Evolutionary conservation across 306 rosid species (phyloP), one percentile per base, ranked within the genome.

Genomic region (Cucurbita maxima): DNA sequence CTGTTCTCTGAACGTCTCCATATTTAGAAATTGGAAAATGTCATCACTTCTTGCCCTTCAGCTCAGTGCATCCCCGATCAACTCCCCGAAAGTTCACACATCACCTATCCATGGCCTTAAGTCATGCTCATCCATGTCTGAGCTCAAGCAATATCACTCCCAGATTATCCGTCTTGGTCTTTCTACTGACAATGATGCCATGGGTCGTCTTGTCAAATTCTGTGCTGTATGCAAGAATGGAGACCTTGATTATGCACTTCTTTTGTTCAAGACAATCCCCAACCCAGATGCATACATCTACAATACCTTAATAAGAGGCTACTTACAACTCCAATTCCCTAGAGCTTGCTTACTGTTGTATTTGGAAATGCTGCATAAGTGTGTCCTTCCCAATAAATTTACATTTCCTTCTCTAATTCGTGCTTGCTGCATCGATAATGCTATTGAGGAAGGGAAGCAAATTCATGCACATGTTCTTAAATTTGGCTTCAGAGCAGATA

Each of bases 381-480:
- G 64, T 64, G 78, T 83, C 58, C 1, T 58, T 12, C 93, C 91
- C 60, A 90, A 90, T 62, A 10, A 43, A 7, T 86, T 70, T 62
- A 86, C 91, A 22, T 86, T 84, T 62, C 93, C 96, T 18, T 58
- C 85, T 30, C 74, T 85, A 43, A 40, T 86, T 48, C 79, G 82
- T 37, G 75, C 94, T 7, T 86, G 88, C 50, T 73, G 79, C 59
- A n/a, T 53, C 18, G 64, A 51, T 61, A 25, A 54, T 22, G 76
- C 83, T 14, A 3, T 75, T 37, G 58, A 34, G 52, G 81, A 83
- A 75, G 88, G 84, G 1, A 79, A 74, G 59, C 93, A 90, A 78
- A 51, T 84, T 5, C 93, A 88, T 72, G 85, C 87, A 25, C 96
- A 90, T 77, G 74, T 86, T 47, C 3, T 88, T 9, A 90, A 90